phyloP scores from a whole-genome alignment of 352 stramenopile species.

The Phytophthora uliginosa region DNA sequence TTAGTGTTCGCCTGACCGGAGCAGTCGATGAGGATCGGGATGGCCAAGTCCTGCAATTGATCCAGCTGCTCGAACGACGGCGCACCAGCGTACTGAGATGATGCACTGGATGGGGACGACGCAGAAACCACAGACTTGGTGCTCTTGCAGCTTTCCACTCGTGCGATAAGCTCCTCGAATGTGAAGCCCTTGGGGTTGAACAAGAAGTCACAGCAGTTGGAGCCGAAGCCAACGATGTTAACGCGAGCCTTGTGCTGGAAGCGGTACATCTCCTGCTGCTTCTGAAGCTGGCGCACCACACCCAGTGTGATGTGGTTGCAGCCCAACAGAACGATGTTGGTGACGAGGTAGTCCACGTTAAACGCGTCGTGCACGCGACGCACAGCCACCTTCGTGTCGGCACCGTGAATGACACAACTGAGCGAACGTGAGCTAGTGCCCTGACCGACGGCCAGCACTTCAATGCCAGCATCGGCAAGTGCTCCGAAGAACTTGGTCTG shows the following conservation, averaged over 20 bases:
- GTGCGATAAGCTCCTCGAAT: slow-evolving; percentile 54
- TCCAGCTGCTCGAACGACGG: slow-evolving; percentile 65
- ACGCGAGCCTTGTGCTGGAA: slow-evolving; percentile 77
- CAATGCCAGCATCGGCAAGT: slow-evolving; percentile 70
- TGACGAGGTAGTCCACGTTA: slow-evolving; percentile 82
- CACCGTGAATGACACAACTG: slow-evolving; percentile 77
- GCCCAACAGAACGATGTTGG: slow-evolving; percentile 75
- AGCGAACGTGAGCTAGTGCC: slow-evolving; percentile 84
- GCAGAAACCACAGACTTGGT: slow-evolving; percentile 39
- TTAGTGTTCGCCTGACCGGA: slow-evolving; percentile 63
- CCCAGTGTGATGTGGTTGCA: slow-evolving; percentile 79
- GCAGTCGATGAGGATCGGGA: slow-evolving; percentile 80
- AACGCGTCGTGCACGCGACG: slow-evolving; percentile 85
- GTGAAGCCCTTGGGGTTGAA: slow-evolving; percentile 69
- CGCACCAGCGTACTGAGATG: slow-evolving; percentile 45
- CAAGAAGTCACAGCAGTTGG: slow-evolving; percentile 66
- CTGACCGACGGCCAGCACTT: slow-evolving; percentile 81
- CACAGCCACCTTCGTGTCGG: slow-evolving; percentile 81
- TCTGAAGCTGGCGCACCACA: slow-evolving; percentile 70
- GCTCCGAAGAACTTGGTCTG: slow-evolving; percentile 86
- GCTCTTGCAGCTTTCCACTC: slow-evolving; percentile 54
- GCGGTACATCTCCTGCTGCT: slow-evolving; percentile 69
- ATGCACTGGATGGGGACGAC: slow-evolving; percentile 5
- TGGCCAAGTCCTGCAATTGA: slow-evolving; percentile 71
- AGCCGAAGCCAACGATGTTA: slow-evolving; percentile 78